These are phyloP conservation scores for Cucumis melo DNA, from an alignment of 306 rosid genomes.

Conservation along the genomic window DNA sequence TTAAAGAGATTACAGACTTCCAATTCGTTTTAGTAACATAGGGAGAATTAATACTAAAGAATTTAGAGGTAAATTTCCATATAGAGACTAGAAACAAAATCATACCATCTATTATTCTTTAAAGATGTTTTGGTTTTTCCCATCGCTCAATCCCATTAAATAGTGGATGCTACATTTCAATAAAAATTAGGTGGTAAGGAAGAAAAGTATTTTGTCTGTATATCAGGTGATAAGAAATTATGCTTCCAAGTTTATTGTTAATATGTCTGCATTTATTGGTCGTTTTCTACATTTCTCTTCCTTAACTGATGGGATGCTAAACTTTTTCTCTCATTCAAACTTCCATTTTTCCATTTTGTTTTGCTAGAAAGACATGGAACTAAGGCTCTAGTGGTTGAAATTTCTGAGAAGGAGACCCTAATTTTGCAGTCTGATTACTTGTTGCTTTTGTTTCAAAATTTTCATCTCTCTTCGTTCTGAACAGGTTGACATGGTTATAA, in stretches of 20 bases:
- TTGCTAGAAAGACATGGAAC: not conserved
- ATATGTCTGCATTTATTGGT: not conserved
- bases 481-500: constrained; percentile 94
- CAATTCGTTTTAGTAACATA: not conserved
- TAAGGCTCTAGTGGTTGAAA: not conserved
- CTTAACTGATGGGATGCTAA: not conserved
- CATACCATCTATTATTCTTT: not conserved
- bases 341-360: not conserved
- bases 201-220: not conserved
- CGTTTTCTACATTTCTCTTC: not conserved
- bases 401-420: not conserved
- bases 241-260: not conserved
- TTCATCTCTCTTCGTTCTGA: not conserved
- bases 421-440: not conserved
- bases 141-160: not conserved
- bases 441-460: not conserved
- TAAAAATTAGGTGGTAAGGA: not conserved
- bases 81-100: not conserved
- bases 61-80: not conserved
- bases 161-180: not conserved
- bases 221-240: no score
- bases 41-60: not conserved
- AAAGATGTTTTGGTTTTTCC: not conserved
- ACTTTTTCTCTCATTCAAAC: not conserved
- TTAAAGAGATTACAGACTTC: not conserved